Percentiles rank a stretch among this genome's conserved stretches.
These are phyloP conservation scores for Orbilia quercus DNA, from an alignment of 2,329 filamentous ascomycete genomes.

Conservation along the genomic window DNA sequence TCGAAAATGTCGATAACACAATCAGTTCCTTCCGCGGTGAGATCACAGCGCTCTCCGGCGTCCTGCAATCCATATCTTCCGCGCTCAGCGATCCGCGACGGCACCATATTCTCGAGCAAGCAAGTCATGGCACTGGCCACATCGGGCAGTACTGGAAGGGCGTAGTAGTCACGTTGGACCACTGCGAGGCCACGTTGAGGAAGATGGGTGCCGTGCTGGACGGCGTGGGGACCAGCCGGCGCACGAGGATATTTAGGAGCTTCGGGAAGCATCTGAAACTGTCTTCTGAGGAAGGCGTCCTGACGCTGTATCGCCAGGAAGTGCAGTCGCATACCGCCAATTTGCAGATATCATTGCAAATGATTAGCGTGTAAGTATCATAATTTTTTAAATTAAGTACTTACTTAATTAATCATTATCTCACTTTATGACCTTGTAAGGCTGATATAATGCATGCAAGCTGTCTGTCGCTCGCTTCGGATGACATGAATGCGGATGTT, in stretches of 20 bases:
- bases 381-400: too few species aligned
- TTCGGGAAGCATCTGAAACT: slow-evolving; percentile 54
- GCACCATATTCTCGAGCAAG: slow-evolving; percentile 41
- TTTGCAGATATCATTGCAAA: slow-evolving; percentile 52
- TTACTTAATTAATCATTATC: too few species aligned
- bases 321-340: slow-evolving; percentile 53
- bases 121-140: slow-evolving; percentile 47
- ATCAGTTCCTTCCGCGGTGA: slow-evolving; percentile 50
- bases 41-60: slow-evolving; percentile 41
- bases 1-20: slow-evolving; percentile 51
- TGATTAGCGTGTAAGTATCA: slow-evolving; percentile 51
- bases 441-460: slow-evolving; percentile 39
- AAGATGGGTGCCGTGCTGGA: slow-evolving; percentile 44
- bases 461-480: slow-evolving; percentile 52
- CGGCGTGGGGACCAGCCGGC: slow-evolving; percentile 43
- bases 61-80: slow-evolving; percentile 35
- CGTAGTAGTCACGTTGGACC: slow-evolving; percentile 35
- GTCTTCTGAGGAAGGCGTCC: slow-evolving; percentile 45
- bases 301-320: slow-evolving; percentile 54
- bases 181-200: slow-evolving; percentile 41
- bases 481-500: slow-evolving; percentile 49
- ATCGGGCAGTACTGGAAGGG: slow-evolving; percentile 53
- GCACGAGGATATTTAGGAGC: slow-evolving; percentile 45
- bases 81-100: slow-evolving; percentile 45
- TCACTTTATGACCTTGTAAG: slow-evolving; percentile 28